Evolutionary conservation across 2,329 filamentous ascomycete genomes (phyloP), one percentile per base, ranked within the genome.

Genomic region (Aspergillus sp.): DNA sequence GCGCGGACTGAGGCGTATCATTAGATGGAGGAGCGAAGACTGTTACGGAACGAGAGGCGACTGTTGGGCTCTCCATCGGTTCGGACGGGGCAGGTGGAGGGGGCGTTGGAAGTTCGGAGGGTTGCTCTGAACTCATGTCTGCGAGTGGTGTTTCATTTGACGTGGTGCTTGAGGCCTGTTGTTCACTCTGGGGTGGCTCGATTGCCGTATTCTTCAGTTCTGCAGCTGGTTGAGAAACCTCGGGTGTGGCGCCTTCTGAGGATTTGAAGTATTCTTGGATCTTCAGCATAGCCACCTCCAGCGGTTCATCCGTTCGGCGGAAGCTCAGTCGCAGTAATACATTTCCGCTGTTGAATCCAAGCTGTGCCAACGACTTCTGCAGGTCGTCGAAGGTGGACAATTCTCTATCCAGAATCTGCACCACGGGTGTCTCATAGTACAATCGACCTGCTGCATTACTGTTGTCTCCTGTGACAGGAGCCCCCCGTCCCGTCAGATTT

Each of bases 261-360:
- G 69, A 66, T 47, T 81, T 83, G 70, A 95, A 95, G 65, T 88
- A 91, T 58, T 84, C 78, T 19, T 82, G 81, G 56, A 97, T 96
- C 65, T 93, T 82, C 44, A 79, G 76, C 85, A 96, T 90, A 9
- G 93, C 93, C 57, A 93, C 88, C 60, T 90, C 89, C 24, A 97
- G 73, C 2, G 91, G 91, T 67, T 83, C 84, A 11, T 88, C 85
- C 6, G 89, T 94, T 57, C 80, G 80, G 66, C 82, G 85, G 73
- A 93, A 97, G 32, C 79, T 84, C 54, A 99, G 73, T 52, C 89
- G 82, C 50, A 99, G 79, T 50, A 96, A 74, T 4, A 89, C 86
- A 64, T 82, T 93, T 5, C 94, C 93, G 45, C 84, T 87, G 66
- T 92, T 95, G 64, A 95, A 87, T 0, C 94, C 94, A 16, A 97